A percentile compares a stretch with the other conserved stretches of the same genome.
phyloP scores from a whole-genome alignment of 2,329 filamentous ascomycete species.

The Arthrobotrys conoides region DNA sequence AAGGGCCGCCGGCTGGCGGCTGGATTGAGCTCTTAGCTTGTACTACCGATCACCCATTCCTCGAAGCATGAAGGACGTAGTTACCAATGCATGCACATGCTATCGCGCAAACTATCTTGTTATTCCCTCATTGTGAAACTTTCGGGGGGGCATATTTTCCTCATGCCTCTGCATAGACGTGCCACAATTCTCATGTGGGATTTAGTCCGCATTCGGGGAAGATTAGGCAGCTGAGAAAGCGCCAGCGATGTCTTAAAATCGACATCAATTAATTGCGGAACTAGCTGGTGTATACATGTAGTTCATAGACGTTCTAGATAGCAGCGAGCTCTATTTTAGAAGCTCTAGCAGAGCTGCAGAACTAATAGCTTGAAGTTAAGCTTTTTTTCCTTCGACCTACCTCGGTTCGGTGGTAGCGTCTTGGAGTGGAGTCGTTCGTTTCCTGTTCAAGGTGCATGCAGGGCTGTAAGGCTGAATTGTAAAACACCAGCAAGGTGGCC shows the following conservation, averaged over 20 bases:
- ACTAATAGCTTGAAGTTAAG: slow-evolving; percentile 9
- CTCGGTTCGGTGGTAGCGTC: slow-evolving; percentile 18
- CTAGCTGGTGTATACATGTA: background rate
- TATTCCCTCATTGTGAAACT: slow-evolving; percentile 16
- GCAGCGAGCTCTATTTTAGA: slow-evolving; percentile 2
- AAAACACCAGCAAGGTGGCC: slow-evolving; percentile 13
- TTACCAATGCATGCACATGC: slow-evolving; percentile 31
- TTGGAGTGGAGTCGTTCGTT: slow-evolving; percentile 40
- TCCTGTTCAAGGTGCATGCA: slow-evolving; percentile 48
- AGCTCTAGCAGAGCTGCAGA: slow-evolving; percentile 22
- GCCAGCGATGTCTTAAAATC: slow-evolving; percentile 33
- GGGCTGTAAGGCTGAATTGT: slow-evolving; percentile 58
- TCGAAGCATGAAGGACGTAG: slow-evolving; percentile 25
- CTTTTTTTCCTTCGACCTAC: slow-evolving; percentile 24
- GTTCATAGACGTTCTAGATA: background rate
- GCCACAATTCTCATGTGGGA: slow-evolving; percentile 6
- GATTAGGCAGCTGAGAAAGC: slow-evolving; percentile 26
- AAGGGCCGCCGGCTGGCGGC: slow-evolving; percentile 6
- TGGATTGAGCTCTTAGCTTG: slow-evolving; percentile 17
- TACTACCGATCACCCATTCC: slow-evolving; percentile 6
- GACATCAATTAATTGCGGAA: background rate
- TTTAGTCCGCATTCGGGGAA: background rate
- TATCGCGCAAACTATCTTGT: slow-evolving; percentile 15
- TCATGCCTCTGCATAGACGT: slow-evolving; percentile 18
- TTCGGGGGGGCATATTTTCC: slow-evolving; percentile 16